Evolutionary conservation across 1,284 basidiomycete genomes (phyloP).

Genomic region (Ustilago tritici): DNA sequence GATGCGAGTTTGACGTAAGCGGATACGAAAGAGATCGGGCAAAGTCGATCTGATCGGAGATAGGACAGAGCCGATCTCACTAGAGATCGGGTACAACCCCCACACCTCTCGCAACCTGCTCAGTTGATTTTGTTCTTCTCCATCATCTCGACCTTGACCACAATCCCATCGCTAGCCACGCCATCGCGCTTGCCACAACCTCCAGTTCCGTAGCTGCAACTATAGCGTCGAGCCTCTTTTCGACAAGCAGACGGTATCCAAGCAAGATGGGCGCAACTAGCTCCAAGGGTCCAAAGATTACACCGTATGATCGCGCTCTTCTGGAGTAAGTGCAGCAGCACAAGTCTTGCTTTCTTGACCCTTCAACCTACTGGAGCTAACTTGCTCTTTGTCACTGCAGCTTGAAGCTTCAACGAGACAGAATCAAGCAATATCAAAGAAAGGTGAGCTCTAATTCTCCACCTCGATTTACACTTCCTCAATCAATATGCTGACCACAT

Average conservation of each 20-base stretch:
- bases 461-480: background rate
- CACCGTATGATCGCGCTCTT: conserved; percentile 90
- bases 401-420: conserved; percentile 94
- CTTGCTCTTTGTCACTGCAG: conserved; percentile 70
- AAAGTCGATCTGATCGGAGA: too few relatives aligned
- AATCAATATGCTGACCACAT: background rate
- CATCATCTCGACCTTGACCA: conserved; percentile 2
- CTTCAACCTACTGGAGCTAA: background rate
- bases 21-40: too few relatives aligned
- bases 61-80: too few relatives aligned
- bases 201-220: too few relatives aligned
- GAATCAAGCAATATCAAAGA: conserved; percentile 93
- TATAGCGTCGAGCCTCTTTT: too few relatives aligned
- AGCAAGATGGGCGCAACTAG: conserved; percentile 53
- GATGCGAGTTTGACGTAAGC: too few relatives aligned
- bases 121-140: conserved; percentile 9
- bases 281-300: conserved; percentile 77
- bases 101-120: too few relatives aligned
- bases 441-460: conserved; percentile 74
- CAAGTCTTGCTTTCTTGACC: conserved; percentile 1
- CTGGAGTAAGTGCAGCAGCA: conserved; percentile 78
- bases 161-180: background rate
- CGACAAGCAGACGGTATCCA: background rate
- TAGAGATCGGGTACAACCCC: too few relatives aligned
- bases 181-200: background rate